Conservation (phyloP, 768 basidiomycete genomes). For the Russula sp. region DNA sequence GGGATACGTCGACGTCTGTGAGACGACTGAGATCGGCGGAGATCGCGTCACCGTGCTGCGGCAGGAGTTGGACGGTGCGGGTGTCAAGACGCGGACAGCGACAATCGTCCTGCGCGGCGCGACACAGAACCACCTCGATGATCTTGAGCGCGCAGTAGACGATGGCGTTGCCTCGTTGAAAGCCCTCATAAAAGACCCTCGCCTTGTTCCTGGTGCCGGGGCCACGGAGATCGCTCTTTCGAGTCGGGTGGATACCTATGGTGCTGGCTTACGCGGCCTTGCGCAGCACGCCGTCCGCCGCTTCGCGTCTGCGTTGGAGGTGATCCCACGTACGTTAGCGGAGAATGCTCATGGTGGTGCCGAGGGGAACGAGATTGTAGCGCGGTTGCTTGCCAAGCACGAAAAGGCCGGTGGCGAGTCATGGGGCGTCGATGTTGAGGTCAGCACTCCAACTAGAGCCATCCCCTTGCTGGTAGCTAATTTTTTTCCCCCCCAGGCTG, state of each 20-base stretch:
- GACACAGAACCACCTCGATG: slow-evolving; percentile 90
- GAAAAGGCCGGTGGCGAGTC: slow-evolving; percentile 66
- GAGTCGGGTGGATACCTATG: slow-evolving; percentile 77
- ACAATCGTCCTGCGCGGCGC: slow-evolving; percentile 96
- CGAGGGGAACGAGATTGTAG: slow-evolving; percentile 90
- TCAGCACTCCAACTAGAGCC: slow-evolving; percentile 36
- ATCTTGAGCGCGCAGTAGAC: slow-evolving; percentile 93
- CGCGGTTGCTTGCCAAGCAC: slow-evolving; percentile 87
- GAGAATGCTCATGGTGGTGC: slow-evolving; percentile 93
- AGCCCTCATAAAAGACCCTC: slow-evolving; percentile 81
- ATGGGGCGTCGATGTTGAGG: slow-evolving; percentile 91
- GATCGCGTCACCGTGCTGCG: slow-evolving; percentile 96
- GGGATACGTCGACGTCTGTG: slow-evolving; percentile 89
- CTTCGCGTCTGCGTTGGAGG: slow-evolving; percentile 87
- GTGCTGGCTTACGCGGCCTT: slow-evolving; percentile 83
- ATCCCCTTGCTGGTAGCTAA: slow-evolving; percentile 15
- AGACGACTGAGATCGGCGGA: slow-evolving; percentile 94
- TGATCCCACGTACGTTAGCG: slow-evolving; percentile 86
- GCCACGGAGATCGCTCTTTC: slow-evolving; percentile 94
- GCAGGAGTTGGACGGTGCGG: slow-evolving; percentile 51
- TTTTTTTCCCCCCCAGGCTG: slow-evolving; percentile 47
- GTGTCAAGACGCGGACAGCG: slow-evolving; percentile 81
- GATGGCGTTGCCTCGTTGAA: slow-evolving; percentile 98
- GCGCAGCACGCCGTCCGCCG: slow-evolving; percentile 91
- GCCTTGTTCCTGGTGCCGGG: slow-evolving; percentile 92